Percentiles rank a stretch among this genome's conserved stretches.
phyloP scores from a whole-genome alignment of 2,329 filamentous ascomycete species.

The Arthrobotrys iridis region DNA sequence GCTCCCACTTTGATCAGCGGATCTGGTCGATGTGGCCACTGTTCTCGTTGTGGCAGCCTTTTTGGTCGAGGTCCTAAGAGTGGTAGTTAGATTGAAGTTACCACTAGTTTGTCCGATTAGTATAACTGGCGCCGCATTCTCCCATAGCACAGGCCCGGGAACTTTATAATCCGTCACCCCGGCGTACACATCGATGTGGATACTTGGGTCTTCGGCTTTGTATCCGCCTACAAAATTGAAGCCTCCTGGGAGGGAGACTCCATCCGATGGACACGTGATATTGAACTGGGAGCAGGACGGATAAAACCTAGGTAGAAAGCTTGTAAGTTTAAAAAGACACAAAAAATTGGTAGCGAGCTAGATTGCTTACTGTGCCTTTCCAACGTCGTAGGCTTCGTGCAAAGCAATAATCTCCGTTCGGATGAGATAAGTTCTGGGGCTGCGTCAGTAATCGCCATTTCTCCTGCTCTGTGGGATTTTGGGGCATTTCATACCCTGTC shows the following conservation, averaged over 20 bases:
- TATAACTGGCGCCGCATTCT: background rate
- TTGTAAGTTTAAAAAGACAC: constrained; percentile 2
- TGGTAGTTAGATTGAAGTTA: constrained; percentile 25
- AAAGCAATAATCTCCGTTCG: constrained; percentile 64
- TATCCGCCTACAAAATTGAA: constrained; percentile 65
- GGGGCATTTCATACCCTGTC: background rate
- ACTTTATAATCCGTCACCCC: constrained; percentile 44
- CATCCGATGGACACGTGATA: constrained; percentile 59
- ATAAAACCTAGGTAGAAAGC: constrained; percentile 59
- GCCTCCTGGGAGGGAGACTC: constrained; percentile 59
- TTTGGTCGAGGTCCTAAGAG: constrained; percentile 59
- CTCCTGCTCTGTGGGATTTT: background rate
- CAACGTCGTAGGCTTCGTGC: constrained; percentile 60
- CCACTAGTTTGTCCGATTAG: background rate
- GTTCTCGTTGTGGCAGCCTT: background rate
- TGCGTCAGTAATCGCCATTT: background rate
- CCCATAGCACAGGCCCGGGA: constrained; percentile 55
- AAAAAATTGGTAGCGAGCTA: background rate
- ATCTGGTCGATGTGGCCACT: background rate
- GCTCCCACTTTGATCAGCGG: background rate
- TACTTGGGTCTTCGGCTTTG: constrained; percentile 61
- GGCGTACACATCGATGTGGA: constrained; percentile 60
- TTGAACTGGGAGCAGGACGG: constrained; percentile 63
- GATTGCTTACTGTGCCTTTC: constrained; percentile 24
- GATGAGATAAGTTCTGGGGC: constrained; percentile 62